A percentile compares a stretch with the other conserved stretches of the same genome.
Evolutionary conservation across 2,329 filamentous ascomycete species (phyloP).

Genomic region (Ophiostoma himal-ulmi): DNA sequence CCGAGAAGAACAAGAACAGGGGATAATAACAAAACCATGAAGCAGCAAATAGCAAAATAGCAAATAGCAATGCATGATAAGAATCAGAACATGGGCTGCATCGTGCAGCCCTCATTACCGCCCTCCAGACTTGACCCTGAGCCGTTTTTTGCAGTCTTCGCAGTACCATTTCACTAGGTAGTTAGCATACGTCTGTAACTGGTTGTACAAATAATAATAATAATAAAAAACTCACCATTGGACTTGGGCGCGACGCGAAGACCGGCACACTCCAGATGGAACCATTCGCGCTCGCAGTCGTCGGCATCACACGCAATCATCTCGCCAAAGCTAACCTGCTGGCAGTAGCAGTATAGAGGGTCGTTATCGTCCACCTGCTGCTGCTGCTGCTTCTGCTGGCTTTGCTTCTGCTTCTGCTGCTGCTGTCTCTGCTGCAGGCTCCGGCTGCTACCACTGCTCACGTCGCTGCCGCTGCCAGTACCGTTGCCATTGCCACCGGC

Average conservation of each 20-base stretch:
- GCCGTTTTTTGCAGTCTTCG: constrained; percentile 66
- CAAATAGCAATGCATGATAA: background rate
- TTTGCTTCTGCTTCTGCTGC: constrained; percentile 18
- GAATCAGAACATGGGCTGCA: background rate
- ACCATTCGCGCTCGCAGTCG: constrained; percentile 71
- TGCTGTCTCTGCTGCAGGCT: constrained; percentile 15
- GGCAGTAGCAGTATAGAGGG: constrained; percentile 72
- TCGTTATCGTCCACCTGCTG: constrained; percentile 62
- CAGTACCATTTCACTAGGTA: constrained; percentile 71
- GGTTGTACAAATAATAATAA: constrained; percentile 11
- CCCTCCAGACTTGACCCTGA: constrained; percentile 46
- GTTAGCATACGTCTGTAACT: constrained; percentile 9
- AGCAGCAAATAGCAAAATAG: background rate
- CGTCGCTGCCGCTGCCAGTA: constrained; percentile 19
- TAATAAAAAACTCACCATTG: constrained; percentile 57
- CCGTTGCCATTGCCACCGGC: constrained; percentile 14
- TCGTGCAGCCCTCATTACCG: constrained; percentile 6
- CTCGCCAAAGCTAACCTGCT: constrained; percentile 73
- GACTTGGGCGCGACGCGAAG: constrained; percentile 71
- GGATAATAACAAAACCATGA: background rate
- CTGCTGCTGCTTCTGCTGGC: constrained; percentile 33
- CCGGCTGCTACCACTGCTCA: constrained; percentile 22
- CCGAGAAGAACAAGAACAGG: background rate
- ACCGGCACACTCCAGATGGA: constrained; percentile 76
- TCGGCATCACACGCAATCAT: constrained; percentile 78